Evolutionary conservation across 768 basidiomycete genomes (phyloP).

Genomic region (Suillus americanus): DNA sequence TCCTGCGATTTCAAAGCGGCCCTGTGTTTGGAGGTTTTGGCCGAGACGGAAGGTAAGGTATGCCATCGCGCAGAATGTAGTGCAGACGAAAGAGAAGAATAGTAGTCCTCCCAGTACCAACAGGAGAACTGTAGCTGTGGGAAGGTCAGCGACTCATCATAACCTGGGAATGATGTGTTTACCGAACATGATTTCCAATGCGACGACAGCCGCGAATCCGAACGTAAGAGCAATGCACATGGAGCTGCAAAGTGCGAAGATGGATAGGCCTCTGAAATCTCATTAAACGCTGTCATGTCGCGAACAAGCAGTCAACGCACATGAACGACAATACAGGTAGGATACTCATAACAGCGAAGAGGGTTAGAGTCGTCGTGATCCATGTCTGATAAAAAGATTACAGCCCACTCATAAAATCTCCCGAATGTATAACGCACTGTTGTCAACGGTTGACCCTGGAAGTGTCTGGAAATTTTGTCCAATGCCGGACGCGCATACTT

Average conservation of each 20-base stretch:
- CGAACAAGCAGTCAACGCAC: slow-evolving; percentile 28
- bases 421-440: slow-evolving; percentile 19
- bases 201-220: slow-evolving; percentile 32
- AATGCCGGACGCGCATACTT: slow-evolving; percentile 44
- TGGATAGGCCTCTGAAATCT: slow-evolving; percentile 27
- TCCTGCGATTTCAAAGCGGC: slow-evolving; percentile 28
- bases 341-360: slow-evolving; percentile 38
- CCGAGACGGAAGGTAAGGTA: slow-evolving; percentile 37
- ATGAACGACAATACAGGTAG: slow-evolving; percentile 37
- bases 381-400: slow-evolving; percentile 35
- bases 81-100: slow-evolving; percentile 34
- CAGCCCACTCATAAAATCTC: slow-evolving; percentile 5
- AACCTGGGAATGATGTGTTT: neutral
- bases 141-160: slow-evolving; percentile 2
- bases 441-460: slow-evolving; percentile 23
- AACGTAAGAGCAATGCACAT: slow-evolving; percentile 37
- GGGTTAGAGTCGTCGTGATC: slow-evolving; percentile 20
- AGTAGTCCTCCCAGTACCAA: slow-evolving; percentile 33
- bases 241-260: slow-evolving; percentile 37
- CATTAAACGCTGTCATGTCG: slow-evolving; percentile 11
- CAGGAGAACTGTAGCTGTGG: slow-evolving; percentile 34
- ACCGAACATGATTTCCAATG: slow-evolving; percentile 32
- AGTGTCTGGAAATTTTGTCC: slow-evolving; percentile 16
- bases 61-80: slow-evolving; percentile 26
- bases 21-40: slow-evolving; percentile 34